phyloP scores from a whole-genome alignment of 129 eudicot species.

The Rutidosis leptorrhynchoides region DNA sequence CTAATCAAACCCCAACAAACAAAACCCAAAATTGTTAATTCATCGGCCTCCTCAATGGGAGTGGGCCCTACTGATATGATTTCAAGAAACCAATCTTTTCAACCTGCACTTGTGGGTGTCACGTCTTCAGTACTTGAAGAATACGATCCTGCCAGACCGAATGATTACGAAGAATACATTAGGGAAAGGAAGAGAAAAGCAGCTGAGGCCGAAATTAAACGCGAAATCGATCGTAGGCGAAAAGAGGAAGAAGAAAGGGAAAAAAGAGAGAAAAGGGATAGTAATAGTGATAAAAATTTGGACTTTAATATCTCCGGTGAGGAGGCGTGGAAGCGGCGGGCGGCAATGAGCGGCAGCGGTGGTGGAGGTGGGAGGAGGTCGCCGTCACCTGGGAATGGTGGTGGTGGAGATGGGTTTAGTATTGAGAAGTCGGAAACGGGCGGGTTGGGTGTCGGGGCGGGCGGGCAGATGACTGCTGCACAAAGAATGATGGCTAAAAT shows the following conservation, averaged over 20 bases:
- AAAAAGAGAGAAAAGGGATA: conserved; percentile 40
- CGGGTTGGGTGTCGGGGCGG: conserved; percentile 89
- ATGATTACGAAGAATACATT: conserved; percentile 83
- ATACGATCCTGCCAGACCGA: conserved; percentile 89
- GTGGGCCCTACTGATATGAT: conserved; percentile 12
- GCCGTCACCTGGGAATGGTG: conserved; percentile 42
- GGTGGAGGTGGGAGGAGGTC: conserved; percentile 44
- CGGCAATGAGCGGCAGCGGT: conserved; percentile 57
- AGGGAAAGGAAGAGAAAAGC: conserved; percentile 59
- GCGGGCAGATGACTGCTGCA: conserved; percentile 94
- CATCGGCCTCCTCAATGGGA: conserved; percentile 14
- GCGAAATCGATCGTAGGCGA: conserved; percentile 53
- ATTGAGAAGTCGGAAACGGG: conserved; percentile 82
- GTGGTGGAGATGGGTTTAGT: conserved; percentile 50
- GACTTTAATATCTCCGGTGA: conserved; percentile 70
- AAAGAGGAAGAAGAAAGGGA: conserved; percentile 55
- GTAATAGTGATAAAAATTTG: conserved; percentile 30
- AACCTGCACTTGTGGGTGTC: conserved; percentile 72
- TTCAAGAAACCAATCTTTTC: conserved; percentile 33
- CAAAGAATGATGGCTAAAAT: conserved; percentile 99
- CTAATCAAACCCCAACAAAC: conserved; percentile 33
- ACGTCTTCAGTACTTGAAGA: conserved; percentile 70
- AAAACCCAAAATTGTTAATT: conserved; percentile 28
- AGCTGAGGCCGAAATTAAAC: conserved; percentile 44
- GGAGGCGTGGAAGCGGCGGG: conserved; percentile 87